phyloP scores from a whole-genome alignment of 78 protist species.

The Dictyostelium purpureum region DNA sequence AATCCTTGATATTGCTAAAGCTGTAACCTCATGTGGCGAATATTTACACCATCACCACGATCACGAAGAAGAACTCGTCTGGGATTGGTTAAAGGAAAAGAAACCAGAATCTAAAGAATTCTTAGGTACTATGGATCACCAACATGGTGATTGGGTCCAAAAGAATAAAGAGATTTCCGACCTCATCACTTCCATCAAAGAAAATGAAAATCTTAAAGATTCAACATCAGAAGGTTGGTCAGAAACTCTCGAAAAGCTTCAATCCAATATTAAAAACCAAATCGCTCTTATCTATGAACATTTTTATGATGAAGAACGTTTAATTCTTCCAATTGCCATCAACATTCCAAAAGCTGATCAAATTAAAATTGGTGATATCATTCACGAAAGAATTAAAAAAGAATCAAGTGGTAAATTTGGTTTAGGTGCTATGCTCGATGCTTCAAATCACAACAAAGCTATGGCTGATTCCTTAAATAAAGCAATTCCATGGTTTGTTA shows the following conservation, averaged over 20 bases:
- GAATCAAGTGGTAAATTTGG: neutral
- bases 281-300: neutral
- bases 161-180: neutral
- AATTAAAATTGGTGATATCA: slow-evolving; percentile 3
- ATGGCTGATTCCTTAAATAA: neutral
- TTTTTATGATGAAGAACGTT: slow-evolving; percentile 43
- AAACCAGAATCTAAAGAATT: neutral
- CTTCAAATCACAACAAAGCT: neutral
- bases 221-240: neutral
- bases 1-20: neutral
- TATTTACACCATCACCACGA: slow-evolving; percentile 5
- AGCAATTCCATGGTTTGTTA: slow-evolving; percentile 41
- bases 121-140: neutral
- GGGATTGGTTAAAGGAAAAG: slow-evolving; percentile 4
- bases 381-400: neutral
- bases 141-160: slow-evolving; percentile 27
- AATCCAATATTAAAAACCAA: neutral
- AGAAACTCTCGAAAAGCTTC: neutral
- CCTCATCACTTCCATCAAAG: neutral
- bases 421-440: slow-evolving; percentile 1
- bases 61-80: slow-evolving; percentile 40
- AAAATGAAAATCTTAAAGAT: neutral
- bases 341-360: slow-evolving; percentile 19
- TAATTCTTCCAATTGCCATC: slow-evolving; percentile 11
- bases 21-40: neutral